Evolutionary conservation across 148 eudicot genomes (phyloP).

Genomic region (Chenopodium album): DNA sequence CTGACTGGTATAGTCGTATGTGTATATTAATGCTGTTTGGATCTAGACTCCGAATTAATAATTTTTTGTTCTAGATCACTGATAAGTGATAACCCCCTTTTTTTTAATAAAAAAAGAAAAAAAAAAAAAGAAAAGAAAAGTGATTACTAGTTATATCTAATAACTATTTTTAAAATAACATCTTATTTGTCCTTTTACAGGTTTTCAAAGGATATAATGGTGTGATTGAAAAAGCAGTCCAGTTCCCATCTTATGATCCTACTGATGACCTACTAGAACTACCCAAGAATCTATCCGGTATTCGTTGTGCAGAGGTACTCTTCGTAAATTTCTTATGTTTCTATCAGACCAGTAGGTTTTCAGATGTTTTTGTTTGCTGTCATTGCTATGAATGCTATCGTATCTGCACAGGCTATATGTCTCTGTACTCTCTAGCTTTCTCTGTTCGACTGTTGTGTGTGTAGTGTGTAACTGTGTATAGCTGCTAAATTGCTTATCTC

Average conservation of each 20-base stretch:
- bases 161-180: background rate
- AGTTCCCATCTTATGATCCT: conserved; percentile 23
- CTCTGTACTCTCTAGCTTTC: background rate
- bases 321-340: background rate
- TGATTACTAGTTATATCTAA: background rate
- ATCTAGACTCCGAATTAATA: background rate
- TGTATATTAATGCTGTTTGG: no score
- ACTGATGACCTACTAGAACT: background rate
- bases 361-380: background rate
- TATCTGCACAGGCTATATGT: background rate
- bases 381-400: background rate
- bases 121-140: background rate
- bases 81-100: background rate
- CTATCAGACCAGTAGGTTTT: background rate
- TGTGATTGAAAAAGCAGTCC: conserved; percentile 10
- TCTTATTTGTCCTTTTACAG: background rate
- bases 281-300: background rate
- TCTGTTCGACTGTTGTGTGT: no score
- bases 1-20: no score
- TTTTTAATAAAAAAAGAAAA: no score
- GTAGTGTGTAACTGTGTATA: background rate
- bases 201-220: conserved; percentile 11
- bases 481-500: background rate
- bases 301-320: conserved; percentile 25
- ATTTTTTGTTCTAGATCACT: background rate